Conservation (phyloP, 176 grass and related monocot genomes). For the Ensete ventricosum region DNA sequence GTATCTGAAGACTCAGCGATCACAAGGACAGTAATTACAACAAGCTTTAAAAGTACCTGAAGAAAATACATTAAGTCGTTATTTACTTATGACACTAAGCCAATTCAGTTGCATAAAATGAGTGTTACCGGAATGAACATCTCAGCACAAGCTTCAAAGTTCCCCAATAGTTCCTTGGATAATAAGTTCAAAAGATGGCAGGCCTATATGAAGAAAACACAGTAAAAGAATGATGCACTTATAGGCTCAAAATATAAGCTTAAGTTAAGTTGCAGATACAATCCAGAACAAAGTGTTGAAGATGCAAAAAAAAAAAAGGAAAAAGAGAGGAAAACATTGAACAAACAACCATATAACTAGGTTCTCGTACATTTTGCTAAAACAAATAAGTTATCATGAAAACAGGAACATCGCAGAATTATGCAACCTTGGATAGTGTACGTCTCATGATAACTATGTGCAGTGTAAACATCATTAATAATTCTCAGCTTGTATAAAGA, state of each 20-base stretch:
- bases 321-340: not conserved
- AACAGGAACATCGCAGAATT: not conserved
- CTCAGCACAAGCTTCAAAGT: conserved; percentile 91
- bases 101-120: not conserved
- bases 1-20: conserved; percentile 95
- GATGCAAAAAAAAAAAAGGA: not conserved
- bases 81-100: conserved; percentile 12
- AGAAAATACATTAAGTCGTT: conserved; percentile 13
- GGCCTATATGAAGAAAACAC: conserved; percentile 31
- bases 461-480: too few relatives aligned
- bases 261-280: not conserved
- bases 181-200: conserved; percentile 88
- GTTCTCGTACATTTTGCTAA: not conserved
- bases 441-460: not conserved
- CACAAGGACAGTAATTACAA: conserved; percentile 96
- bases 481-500: too few relatives aligned
- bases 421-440: not conserved
- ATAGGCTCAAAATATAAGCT: not conserved
- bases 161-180: conserved; percentile 93
- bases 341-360: not conserved
- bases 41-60: conserved; percentile 97
- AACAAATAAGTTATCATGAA: not conserved
- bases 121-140: conserved; percentile 72
- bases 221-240: not conserved
- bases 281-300: not conserved